phyloP scores from a whole-genome alignment of 2,329 filamentous ascomycete species.

The Xylaria sp. region DNA sequence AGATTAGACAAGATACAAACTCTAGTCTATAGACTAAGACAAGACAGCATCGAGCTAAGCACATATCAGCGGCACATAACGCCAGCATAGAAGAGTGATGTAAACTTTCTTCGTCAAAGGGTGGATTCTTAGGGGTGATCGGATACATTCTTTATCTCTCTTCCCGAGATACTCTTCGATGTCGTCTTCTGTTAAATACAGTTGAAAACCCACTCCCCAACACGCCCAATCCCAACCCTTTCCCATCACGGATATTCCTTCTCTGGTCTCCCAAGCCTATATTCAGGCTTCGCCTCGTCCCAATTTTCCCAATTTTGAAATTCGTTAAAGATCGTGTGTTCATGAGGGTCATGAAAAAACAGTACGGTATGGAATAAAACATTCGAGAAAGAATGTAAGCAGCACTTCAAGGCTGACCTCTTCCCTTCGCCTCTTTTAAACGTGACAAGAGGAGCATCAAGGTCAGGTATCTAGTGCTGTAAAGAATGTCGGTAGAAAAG shows the following conservation, averaged over 20 bases:
- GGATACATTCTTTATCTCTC: constrained; percentile 1
- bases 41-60: constrained; percentile 19
- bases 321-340: constrained; percentile 39
- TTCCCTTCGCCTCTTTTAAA: background rate
- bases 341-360: constrained; percentile 35
- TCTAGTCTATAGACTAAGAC: constrained; percentile 12
- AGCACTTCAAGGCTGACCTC: constrained; percentile 1
- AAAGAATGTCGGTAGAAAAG: constrained; percentile 21
- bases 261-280: background rate
- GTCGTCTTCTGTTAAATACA: constrained; percentile 9
- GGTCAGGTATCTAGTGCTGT: constrained; percentile 3
- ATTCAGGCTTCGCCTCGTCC: background rate
- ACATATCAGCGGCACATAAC: background rate
- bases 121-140: background rate
- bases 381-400: constrained; percentile 31
- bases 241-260: background rate
- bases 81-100: background rate
- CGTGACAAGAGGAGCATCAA: background rate
- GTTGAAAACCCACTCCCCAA: background rate
- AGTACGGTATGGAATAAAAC: constrained; percentile 14
- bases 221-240: background rate
- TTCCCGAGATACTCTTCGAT: background rate
- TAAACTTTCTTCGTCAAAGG: background rate
- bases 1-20: constrained; percentile 17
- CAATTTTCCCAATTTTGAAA: background rate